These are phyloP conservation scores for Suillus ampliporus DNA, from an alignment of 768 basidiomycete genomes.

Conservation along the genomic window DNA sequence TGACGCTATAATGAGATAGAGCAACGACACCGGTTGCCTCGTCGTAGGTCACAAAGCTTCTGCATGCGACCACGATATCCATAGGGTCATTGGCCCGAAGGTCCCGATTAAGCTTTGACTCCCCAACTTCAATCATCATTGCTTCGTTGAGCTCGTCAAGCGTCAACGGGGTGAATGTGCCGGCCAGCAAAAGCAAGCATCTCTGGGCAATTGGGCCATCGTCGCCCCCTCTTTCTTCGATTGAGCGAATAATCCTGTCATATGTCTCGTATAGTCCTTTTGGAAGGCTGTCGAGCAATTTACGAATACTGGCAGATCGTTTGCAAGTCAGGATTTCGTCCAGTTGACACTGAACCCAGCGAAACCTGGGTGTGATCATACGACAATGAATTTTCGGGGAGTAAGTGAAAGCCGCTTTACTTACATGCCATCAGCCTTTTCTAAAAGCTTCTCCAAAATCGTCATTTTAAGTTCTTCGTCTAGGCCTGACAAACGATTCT, in stretches of 20 bases:
- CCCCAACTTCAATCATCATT: slow-evolving; percentile 1
- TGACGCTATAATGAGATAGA: slow-evolving; percentile 15
- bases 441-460: neutral
- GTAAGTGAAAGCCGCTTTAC: neutral
- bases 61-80: slow-evolving; percentile 1
- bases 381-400: neutral
- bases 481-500: neutral
- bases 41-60: slow-evolving; percentile 10
- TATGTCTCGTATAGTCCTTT: slow-evolving; percentile 28
- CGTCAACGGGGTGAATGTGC: neutral
- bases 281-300: slow-evolving; percentile 16
- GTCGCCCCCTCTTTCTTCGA: neutral
- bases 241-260: slow-evolving; percentile 21
- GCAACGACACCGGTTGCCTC: neutral
- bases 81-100: neutral
- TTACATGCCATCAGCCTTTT: slow-evolving; percentile 14
- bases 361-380: slow-evolving; percentile 11
- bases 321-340: neutral
- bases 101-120: neutral
- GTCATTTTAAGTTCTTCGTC: neutral
- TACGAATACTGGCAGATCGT: slow-evolving; percentile 2
- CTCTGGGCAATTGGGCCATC: neutral
- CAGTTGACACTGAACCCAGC: slow-evolving; percentile 17
- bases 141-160: slow-evolving; percentile 7
- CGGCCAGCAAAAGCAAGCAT: slow-evolving; percentile 1